phyloP scores from a whole-genome alignment of 225 moss, liverwort and hornwort genomes.

The Physcomitrium patens region DNA sequence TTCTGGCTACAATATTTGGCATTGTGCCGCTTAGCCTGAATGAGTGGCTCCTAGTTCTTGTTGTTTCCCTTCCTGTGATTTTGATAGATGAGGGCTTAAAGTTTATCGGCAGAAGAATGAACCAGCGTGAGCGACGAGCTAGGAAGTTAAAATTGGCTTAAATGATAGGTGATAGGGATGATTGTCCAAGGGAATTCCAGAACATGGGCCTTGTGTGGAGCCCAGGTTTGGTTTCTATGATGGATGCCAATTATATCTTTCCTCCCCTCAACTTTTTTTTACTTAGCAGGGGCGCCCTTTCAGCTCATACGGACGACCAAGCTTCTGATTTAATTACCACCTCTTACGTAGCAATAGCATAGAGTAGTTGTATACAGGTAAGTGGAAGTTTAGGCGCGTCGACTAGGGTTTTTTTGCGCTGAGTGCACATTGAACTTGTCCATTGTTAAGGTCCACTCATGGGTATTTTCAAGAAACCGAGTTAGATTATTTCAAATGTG shows the following conservation, averaged over 20 bases:
- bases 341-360: slow-evolving; percentile 29
- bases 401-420: slow-evolving; percentile 26
- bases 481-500: slow-evolving; percentile 34
- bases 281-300: background rate
- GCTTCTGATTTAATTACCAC: background rate
- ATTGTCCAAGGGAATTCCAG: slow-evolving; percentile 9
- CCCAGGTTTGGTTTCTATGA: slow-evolving; percentile 17
- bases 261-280: background rate
- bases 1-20: slow-evolving; percentile 78
- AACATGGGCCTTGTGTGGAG: slow-evolving; percentile 12
- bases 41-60: slow-evolving; percentile 92
- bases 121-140: slow-evolving; percentile 57
- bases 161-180: background rate
- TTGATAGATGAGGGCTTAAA: slow-evolving; percentile 87
- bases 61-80: slow-evolving; percentile 84
- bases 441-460: slow-evolving; percentile 37
- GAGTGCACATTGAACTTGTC: slow-evolving; percentile 33
- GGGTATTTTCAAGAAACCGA: slow-evolving; percentile 35
- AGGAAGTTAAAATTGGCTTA: slow-evolving; percentile 70
- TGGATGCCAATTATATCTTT: slow-evolving; percentile 29
- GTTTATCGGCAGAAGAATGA: slow-evolving; percentile 80
- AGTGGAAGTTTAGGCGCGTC: slow-evolving; percentile 20
- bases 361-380: slow-evolving; percentile 47
- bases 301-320: background rate
- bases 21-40: slow-evolving; percentile 89